Base-by-base conservation (phyloP, 2,329 filamentous ascomycete genomes). In the Fusarium sp. region DNA sequence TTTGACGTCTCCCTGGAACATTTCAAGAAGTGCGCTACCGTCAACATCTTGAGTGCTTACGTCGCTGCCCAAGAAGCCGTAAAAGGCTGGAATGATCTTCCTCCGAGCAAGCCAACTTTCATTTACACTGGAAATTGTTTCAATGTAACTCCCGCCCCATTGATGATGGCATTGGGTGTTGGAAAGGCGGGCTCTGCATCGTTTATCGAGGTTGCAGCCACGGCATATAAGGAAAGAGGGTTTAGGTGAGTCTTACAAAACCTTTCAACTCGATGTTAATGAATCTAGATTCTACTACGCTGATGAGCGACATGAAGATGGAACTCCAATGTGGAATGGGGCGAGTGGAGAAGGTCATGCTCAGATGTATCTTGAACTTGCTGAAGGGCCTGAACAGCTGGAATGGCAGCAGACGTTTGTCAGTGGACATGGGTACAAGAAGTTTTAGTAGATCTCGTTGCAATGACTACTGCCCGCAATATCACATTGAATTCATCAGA, bases 321-420 rank as follows among this genome's bases (percentile, higher is more conserved):
- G 63, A 1, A 4, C 57, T 2, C 58, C 63, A 3, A 63, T 58
- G 58, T 42, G 36, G 11, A 51, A 15, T 3, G 63, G 51, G 2
- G 25, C 27, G 1, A 37, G 21, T 3, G 47, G 37, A 0, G 35
- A 50, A 0, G 51, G 46, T 0, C 63, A 66, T 11, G 63, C 46
- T 4, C 6, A 52, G 21, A 18, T 66, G 3, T 66, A 66, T 17
- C 13, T 21, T 5, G 46, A 66, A 6, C n/a, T 67, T 3, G 51
- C 58, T 3, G 58, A 67, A 11, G 29, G 18, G 0, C 33, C 27
- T 6, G 20, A 58, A 5, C 31, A 49, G 13, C 29, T 15, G 5
- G 51, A 51, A 4, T 67, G 63, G 63, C 29, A 53, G 11, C 58
- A 67, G 9, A 64, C 58, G 0, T 64, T 67, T 50, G 63, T 67